phyloP scores from a whole-genome alignment of 805 yeast species.

The Nematodospora valgi region DNA sequence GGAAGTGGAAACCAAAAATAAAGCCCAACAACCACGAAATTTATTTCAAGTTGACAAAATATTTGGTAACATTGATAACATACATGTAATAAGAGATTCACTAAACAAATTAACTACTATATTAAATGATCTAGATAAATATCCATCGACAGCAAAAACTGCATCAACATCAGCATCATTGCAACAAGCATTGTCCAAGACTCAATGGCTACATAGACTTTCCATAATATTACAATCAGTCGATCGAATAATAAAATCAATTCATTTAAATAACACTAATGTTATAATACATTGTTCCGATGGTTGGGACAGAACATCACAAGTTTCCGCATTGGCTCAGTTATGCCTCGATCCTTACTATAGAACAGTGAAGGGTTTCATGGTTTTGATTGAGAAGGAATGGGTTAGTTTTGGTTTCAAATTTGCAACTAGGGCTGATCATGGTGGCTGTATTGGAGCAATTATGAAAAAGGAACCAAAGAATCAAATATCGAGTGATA shows the following conservation, averaged over 20 bases:
- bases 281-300: slow-evolving; percentile 91
- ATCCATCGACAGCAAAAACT: slow-evolving; percentile 27
- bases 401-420: slow-evolving; percentile 95
- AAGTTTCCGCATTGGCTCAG: slow-evolving; percentile 78
- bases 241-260: slow-evolving; percentile 74
- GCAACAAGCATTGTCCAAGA: slow-evolving; percentile 54
- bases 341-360: slow-evolving; percentile 87
- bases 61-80: slow-evolving; percentile 89
- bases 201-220: slow-evolving; percentile 78
- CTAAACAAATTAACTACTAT: slow-evolving; percentile 58
- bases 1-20: too few species aligned
- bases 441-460: slow-evolving; percentile 52
- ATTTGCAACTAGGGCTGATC: slow-evolving; percentile 80
- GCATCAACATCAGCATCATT: slow-evolving; percentile 21
- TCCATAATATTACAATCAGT: slow-evolving; percentile 69
- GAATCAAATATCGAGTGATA: slow-evolving; percentile 2
- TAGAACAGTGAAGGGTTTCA: slow-evolving; percentile 85
- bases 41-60: slow-evolving; percentile 54
- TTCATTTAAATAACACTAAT: slow-evolving; percentile 79
- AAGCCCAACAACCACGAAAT: slow-evolving; percentile 1
- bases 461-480: slow-evolving; percentile 18
- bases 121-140: slow-evolving; percentile 64
- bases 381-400: slow-evolving; percentile 83
- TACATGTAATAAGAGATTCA: slow-evolving; percentile 92
- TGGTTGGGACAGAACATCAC: slow-evolving; percentile 98